Conservation (phyloP, 805 yeast genomes). For the Helenozyma baotianmanensis region DNA sequence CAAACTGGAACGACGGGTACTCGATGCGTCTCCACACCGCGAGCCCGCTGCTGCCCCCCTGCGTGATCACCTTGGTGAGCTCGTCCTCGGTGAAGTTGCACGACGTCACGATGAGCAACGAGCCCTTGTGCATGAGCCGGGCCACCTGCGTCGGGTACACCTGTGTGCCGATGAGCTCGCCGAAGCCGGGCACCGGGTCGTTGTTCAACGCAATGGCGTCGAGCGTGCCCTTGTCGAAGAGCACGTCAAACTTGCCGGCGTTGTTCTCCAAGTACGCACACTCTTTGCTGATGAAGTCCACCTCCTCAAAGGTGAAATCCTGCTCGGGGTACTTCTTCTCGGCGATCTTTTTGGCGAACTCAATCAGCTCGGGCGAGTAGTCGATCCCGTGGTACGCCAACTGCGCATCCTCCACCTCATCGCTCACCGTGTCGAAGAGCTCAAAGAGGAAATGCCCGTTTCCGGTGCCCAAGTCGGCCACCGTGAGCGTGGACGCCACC, state of each 20-base stretch:
- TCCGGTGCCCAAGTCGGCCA: constrained; percentile 91
- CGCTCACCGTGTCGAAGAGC: constrained; percentile 58
- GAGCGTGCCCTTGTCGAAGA: constrained; percentile 90
- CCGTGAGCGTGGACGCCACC: constrained; percentile 21
- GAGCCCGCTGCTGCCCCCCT: constrained; percentile 38
- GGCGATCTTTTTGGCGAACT: constrained; percentile 65
- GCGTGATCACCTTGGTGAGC: constrained; percentile 50
- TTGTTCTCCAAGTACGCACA: constrained; percentile 33
- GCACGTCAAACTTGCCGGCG: constrained; percentile 56
- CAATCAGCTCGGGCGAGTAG: constrained; percentile 76
- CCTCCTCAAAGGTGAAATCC: constrained; percentile 53
- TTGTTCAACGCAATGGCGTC: constrained; percentile 94
- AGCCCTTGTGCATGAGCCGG: constrained; percentile 49
- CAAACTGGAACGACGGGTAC: constrained; percentile 83
- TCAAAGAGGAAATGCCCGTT: constrained; percentile 86
- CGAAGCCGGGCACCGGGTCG: constrained; percentile 37
- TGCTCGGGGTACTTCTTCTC: constrained; percentile 25
- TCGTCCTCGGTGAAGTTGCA: constrained; percentile 91
- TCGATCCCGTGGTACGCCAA: constrained; percentile 61
- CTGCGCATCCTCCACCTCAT: constrained; percentile 36
- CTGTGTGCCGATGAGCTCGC: constrained; percentile 45
- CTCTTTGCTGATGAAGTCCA: constrained; percentile 55
- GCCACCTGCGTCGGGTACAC: constrained; percentile 60
- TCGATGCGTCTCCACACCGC: constrained; percentile 60
- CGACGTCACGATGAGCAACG: constrained; percentile 73